Evolutionary conservation across 75 land plant genomes (phyloP).

Genomic region (Cunninghamia lanceolata): DNA sequence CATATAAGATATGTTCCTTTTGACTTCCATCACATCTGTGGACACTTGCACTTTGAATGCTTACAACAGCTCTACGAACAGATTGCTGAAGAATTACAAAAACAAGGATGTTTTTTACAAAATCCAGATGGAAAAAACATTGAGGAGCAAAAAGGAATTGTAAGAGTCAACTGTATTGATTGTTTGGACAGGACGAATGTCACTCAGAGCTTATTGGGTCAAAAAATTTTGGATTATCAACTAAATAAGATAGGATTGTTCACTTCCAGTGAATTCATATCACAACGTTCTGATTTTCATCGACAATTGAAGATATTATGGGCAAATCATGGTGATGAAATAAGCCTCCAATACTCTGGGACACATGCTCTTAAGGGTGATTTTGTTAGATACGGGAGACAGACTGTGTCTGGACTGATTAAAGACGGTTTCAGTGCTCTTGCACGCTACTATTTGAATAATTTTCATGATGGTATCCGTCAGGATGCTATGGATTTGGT

Average conservation of each 20-base stretch:
- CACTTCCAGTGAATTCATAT: conserved; percentile 44
- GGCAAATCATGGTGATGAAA: conserved; percentile 94
- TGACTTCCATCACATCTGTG: conserved; percentile 89
- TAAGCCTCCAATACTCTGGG: no score
- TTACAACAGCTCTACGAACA: conserved; percentile 70
- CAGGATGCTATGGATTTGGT: conserved; percentile 98
- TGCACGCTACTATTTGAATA: conserved; percentile 89
- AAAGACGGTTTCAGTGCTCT: conserved; percentile 97
- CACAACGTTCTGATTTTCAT: conserved; percentile 45
- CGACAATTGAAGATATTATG: conserved; percentile 68
- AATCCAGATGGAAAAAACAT: conserved; percentile 49
- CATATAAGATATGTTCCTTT: conserved; percentile 93
- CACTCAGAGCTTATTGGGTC: conserved; percentile 83
- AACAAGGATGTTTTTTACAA: conserved; percentile 77
- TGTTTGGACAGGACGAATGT: conserved; percentile 98
- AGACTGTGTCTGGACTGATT: conserved; percentile 69
- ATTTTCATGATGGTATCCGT: conserved; percentile 86
- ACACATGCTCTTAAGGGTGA: conserved; percentile 95
- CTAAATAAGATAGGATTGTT: conserved; percentile 64
- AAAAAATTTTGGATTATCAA: conserved; percentile 67
- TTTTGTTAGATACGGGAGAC: conserved; percentile 85
- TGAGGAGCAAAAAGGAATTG: conserved; percentile 79
- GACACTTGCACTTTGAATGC: conserved; percentile 74
- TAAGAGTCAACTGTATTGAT: conserved; percentile 93
- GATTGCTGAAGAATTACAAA: conserved; percentile 50